Base-by-base conservation (phyloP, 2,329 filamentous ascomycete species). In the Pseudocercospora eumusae region DNA sequence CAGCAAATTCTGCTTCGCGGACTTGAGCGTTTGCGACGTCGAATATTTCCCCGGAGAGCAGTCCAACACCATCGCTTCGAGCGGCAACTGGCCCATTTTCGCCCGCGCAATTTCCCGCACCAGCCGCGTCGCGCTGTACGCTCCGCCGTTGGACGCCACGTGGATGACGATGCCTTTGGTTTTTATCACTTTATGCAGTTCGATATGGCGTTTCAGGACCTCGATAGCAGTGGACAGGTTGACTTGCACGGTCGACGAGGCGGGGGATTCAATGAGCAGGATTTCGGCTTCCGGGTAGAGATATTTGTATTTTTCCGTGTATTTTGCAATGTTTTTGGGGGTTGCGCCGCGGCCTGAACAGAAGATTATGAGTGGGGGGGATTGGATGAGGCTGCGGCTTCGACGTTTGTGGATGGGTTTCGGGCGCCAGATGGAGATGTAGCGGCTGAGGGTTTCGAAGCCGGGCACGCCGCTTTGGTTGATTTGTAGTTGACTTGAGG, bases 201-300 rank as follows among this genome's bases (percentile, higher is more conserved):
- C 49, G 49, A 31, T 31, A 5, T 52, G 49, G 1, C 49, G 8
- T 3, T 18, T n/a, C 7, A 52, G 25, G 5, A 52, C 23, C 11
- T 52, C 25, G 25, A 31, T 21, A 2, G 49, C 49, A 1, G 49
- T 52, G 4, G 9, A 7, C 0, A 52, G 49, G 8, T 52, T 15
- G 4, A 52, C 49, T 11, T 52, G 21, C 11, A 25, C 8, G 13
- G 23, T 31, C 5, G 49, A 13, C 2, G 49, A 31, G 49, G 49
- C 13, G 25, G 49, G 25, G 10, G 23, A 52, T 20, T 52, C 23
- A 3, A 52, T 27, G 1, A 52, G 10, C 8, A 52, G 21, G 5
- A 52, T 52, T 18, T 27, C 49, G 25, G 49, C 49, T 52, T 52
- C 49, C 7, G 49, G 49, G 49, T 52, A 52, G 21, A 52, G 49